Base-by-base conservation (phyloP, 305 asterid species). In the Fraxinus sp. region DNA sequence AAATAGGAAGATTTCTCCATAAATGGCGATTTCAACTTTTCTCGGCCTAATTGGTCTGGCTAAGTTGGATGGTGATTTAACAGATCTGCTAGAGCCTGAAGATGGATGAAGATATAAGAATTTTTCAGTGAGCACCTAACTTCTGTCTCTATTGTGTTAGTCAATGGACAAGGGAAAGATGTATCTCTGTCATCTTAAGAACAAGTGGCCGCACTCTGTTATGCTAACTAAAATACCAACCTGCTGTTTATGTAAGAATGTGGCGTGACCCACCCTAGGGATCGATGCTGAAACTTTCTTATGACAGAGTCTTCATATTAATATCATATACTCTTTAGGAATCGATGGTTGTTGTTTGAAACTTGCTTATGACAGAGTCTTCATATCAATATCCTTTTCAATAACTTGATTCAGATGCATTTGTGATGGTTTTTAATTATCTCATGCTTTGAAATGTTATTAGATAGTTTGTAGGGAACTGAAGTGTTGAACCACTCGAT, bases 91-190 rank as follows among this genome's bases (percentile, higher is more conserved):
- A 26, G 75, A 68, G 35, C 75, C 75, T 68, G 26, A 26, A 68
- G 75, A 68, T 68, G 75, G 75, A 68, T 68, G 75, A 68, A 68
- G 75, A 68, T 68, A 68, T 68, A 11, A 26, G 37, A 28, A 28
- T 28, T 68, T 10, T 68, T 28, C 33, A 26, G 7, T 26, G 75
- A 68, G 37, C 37, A 68, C 37, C 20, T 68, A 28, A 68, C 37
- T 68, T 68, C 20, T 64, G 72, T 64, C 30, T 64, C 72, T 64
- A 24, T 64, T 64, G 20, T 13, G 75, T 11, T 64, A 64, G 39
- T 68, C 35, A 30, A 59, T 14, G 37, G 35, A 68, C 37, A 26
- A 28, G 35, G 75, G 75, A 68, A 68, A 26, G 75, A 68, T 68
- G 37, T 28, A 68, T 68, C 8, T 68, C 37, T 68, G 72, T 64